Percentiles rank a stretch among this genome's conserved stretches.
Evolutionary conservation across 2,329 filamentous ascomycete genomes (phyloP).

Genomic region (Colletotrichum sp.): DNA sequence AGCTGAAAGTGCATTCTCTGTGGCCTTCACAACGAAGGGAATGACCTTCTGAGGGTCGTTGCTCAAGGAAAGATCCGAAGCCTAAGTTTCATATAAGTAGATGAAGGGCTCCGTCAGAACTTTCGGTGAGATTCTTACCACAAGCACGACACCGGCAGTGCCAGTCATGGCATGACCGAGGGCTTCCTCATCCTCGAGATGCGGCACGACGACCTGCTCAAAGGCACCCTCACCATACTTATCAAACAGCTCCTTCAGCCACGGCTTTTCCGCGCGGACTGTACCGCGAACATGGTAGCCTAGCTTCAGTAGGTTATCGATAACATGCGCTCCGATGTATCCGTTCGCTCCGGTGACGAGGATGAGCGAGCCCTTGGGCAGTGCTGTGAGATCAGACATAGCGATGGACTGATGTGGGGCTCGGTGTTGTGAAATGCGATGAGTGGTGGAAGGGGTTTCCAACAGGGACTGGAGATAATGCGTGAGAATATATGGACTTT

Average conservation of each 20-base stretch:
- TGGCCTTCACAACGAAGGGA: constrained; percentile 32
- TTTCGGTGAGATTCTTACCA: constrained; percentile 15
- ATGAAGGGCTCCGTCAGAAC: fast-evolving
- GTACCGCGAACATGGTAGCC: constrained; percentile 52
- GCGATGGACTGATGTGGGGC: not conserved
- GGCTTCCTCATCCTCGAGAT: constrained; percentile 31
- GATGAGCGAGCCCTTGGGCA: constrained; percentile 34
- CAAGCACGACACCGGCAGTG: not conserved
- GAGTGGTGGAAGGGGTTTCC: not conserved
- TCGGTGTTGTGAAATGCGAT: not conserved
- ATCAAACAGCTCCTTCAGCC: constrained; percentile 32
- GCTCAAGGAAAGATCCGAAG: constrained; percentile 35
- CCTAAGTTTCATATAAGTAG: constrained; percentile 28
- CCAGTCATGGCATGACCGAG: constrained; percentile 31
- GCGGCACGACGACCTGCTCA: constrained; percentile 33
- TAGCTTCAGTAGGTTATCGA: constrained; percentile 37
- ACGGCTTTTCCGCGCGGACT: constrained; percentile 37
- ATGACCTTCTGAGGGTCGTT: constrained; percentile 43
- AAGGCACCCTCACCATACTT: constrained; percentile 37
- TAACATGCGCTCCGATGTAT: constrained; percentile 43
- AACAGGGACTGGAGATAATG: not conserved
- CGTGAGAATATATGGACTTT: not conserved
- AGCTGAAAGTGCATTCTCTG: constrained; percentile 33
- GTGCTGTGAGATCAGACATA: constrained; percentile 12
- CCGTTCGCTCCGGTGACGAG: constrained; percentile 49